Conservation (phyloP, 768 basidiomycete species). For the Plicaturopsis crispa region DNA sequence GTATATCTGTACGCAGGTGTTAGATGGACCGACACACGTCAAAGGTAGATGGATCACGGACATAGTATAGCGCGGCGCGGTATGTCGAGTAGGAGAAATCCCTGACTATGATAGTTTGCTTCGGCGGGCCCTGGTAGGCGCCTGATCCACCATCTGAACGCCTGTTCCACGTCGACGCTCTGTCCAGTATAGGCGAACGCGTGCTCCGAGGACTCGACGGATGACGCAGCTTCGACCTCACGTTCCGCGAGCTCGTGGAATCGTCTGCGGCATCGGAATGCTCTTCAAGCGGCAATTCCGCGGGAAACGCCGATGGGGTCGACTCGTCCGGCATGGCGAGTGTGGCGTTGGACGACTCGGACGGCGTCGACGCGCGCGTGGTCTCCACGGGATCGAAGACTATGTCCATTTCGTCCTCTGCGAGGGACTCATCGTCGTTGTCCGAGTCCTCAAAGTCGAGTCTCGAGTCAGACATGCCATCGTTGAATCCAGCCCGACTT, state of each 20-base stretch:
- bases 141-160: background rate
- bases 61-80: constrained; percentile 70
- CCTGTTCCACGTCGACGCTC: no score
- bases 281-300: background rate
- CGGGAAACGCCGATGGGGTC: no score
- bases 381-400: constrained; percentile 18
- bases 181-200: no score
- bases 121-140: constrained; percentile 33
- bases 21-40: constrained; percentile 2
- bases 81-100: constrained; percentile 61
- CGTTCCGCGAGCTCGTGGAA: constrained; percentile 17
- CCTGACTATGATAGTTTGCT: constrained; percentile 42
- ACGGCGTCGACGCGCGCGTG: no score
- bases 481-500: constrained; percentile 17
- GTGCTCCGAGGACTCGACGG: constrained; percentile 30
- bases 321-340: no score
- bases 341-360: no score
- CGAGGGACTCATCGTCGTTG: constrained; percentile 39
- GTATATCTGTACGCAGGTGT: constrained; percentile 48
- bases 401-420: constrained; percentile 23
- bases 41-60: constrained; percentile 26
- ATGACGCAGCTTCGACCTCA: constrained; percentile 25
- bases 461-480: constrained; percentile 21
- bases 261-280: constrained; percentile 5
- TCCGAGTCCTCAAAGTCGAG: constrained; percentile 43